phyloP scores from a whole-genome alignment of 345 rosid genomes.

The Turritis glabra region DNA sequence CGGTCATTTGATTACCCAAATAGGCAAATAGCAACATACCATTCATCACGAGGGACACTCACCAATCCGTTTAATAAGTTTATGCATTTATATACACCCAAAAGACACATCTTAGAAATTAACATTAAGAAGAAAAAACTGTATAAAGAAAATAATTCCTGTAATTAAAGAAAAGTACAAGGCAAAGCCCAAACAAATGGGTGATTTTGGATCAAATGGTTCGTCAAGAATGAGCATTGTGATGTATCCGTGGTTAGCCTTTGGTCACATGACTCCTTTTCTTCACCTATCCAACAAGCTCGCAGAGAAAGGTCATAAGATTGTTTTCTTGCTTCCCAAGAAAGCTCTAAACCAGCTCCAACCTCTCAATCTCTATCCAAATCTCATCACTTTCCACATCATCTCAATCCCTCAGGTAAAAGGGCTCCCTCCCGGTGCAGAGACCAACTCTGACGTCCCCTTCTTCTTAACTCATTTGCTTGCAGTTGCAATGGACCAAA shows the following conservation, averaged over 20 bases:
- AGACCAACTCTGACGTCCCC: constrained; percentile 75
- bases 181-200: neutral
- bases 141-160: neutral
- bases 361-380: constrained; percentile 45
- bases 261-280: constrained; percentile 59
- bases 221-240: constrained; percentile 38
- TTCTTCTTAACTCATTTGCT: constrained; percentile 45
- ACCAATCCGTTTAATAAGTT: constrained; percentile 16
- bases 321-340: constrained; percentile 49
- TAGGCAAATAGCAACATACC: neutral
- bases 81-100: neutral
- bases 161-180: neutral
- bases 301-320: constrained; percentile 47
- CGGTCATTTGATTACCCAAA: neutral
- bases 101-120: neutral
- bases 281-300: constrained; percentile 58
- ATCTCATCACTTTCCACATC: constrained; percentile 49
- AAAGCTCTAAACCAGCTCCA: constrained; percentile 41
- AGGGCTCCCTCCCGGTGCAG: constrained; percentile 70
- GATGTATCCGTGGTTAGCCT: constrained; percentile 63
- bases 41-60: constrained; percentile 16
- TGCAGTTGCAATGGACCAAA: constrained; percentile 58
- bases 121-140: neutral
- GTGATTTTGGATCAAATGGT: constrained; percentile 15
- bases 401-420: constrained; percentile 50